Evolutionary conservation across 1,139 yeast species (phyloP).

Genomic region (Spencermartinsiella ligniputridi): DNA sequence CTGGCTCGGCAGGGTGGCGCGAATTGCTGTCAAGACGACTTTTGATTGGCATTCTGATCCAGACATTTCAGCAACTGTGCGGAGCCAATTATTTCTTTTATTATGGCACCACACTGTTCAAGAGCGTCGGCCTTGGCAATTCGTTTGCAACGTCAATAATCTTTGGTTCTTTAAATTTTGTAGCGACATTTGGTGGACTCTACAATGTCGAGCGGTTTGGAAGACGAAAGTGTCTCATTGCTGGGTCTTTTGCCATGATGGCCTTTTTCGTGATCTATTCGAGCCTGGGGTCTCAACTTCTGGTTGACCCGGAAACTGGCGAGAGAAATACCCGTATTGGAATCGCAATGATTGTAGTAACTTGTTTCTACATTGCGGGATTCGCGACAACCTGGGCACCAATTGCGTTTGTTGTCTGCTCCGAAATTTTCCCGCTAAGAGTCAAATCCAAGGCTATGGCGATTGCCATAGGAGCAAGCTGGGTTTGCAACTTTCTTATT

Average conservation of each 20-base stretch:
- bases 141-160: constrained; percentile 74
- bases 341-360: constrained; percentile 57
- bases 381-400: constrained; percentile 92
- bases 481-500: constrained; percentile 70
- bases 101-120: constrained; percentile 73
- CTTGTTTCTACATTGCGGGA: constrained; percentile 74
- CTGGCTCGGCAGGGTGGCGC: constrained; percentile 64
- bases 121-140: constrained; percentile 61
- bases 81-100: constrained; percentile 82
- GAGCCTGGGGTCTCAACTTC: constrained; percentile 58
- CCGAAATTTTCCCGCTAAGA: constrained; percentile 76
- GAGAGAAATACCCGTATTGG: constrained; percentile 46
- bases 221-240: constrained; percentile 60
- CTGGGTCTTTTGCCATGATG: constrained; percentile 64
- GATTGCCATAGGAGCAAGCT: constrained; percentile 63
- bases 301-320: constrained; percentile 43
- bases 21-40: constrained; percentile 62
- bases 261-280: constrained; percentile 63
- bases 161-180: constrained; percentile 75
- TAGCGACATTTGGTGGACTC: constrained; percentile 65
- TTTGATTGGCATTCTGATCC: constrained; percentile 58
- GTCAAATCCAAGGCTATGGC: constrained; percentile 80
- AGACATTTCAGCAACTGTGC: constrained; percentile 71
- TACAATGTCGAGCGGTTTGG: constrained; percentile 67
- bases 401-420: constrained; percentile 70